A percentile compares a stretch with the other conserved stretches of the same genome.
Conservation (phyloP, 2,329 filamentous ascomycete genomes). For the Aspergillus fructus region DNA sequence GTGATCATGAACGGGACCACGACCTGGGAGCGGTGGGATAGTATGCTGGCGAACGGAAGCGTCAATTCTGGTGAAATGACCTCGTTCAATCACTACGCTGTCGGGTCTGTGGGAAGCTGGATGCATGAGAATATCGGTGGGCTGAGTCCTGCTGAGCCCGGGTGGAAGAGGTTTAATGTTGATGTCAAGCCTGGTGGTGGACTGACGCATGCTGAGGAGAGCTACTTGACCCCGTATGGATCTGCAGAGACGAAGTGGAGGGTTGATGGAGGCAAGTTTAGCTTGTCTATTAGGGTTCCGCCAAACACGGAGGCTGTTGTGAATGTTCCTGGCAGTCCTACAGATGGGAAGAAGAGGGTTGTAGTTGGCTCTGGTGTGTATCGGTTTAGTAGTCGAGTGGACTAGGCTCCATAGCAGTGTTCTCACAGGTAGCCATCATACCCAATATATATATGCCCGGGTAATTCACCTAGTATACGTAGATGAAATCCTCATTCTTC, state of each 20-base stretch:
- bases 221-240: background rate
- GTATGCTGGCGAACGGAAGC: conserved; percentile 34
- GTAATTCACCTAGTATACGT: conserved; percentile 12
- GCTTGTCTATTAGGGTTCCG: background rate
- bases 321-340: background rate
- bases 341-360: background rate
- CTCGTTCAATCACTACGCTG: conserved; percentile 43
- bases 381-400: background rate
- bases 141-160: conserved; percentile 27
- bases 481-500: conserved; percentile 22
- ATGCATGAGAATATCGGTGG: conserved; percentile 37
- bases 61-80: conserved; percentile 43
- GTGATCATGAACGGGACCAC: conserved; percentile 42
- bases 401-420: too few relatives aligned
- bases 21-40: conserved; percentile 45
- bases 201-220: background rate
- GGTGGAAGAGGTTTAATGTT: conserved; percentile 32
- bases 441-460: too few relatives aligned
- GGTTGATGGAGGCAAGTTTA: background rate
- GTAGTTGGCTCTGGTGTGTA: conserved; percentile 4
- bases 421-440: too few relatives aligned
- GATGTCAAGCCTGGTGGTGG: conserved; percentile 30
- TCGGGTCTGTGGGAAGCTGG: conserved; percentile 40
- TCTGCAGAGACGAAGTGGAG: background rate
- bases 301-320: conserved; percentile 5